A percentile compares a stretch with the other conserved stretches of the same genome.
phyloP scores from a whole-genome alignment of 805 yeast genomes.

The Wickerhamiella musiphila region DNA sequence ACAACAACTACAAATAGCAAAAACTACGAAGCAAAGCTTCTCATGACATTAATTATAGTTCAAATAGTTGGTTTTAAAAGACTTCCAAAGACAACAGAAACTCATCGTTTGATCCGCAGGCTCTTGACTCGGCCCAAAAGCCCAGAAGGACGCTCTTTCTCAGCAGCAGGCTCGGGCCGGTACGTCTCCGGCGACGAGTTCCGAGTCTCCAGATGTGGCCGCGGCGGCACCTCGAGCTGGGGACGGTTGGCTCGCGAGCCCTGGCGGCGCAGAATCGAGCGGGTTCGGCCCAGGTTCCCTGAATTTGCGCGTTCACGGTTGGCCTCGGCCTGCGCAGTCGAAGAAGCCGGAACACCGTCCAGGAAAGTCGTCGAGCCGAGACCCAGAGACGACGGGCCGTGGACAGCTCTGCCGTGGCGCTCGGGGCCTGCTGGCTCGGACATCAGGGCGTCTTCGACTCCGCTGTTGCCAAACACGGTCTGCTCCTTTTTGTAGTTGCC shows the following conservation, averaged over 20 bases:
- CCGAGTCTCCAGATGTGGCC: background rate
- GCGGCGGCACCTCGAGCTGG: constrained; percentile 2
- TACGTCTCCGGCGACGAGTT: constrained; percentile 1
- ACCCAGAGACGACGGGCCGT: constrained; percentile 76
- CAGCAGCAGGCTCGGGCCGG: background rate
- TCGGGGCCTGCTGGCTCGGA: constrained; percentile 25
- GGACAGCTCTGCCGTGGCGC: constrained; percentile 50
- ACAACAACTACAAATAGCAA: no score
- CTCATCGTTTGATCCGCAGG: constrained; percentile 51
- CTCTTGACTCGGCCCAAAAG: constrained; percentile 76
- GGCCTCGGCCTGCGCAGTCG: constrained; percentile 24
- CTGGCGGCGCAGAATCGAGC: constrained; percentile 33
- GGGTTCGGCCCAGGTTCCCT: constrained; percentile 55
- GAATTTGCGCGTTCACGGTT: constrained; percentile 15
- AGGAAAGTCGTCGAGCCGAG: constrained; percentile 82
- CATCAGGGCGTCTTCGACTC: constrained; percentile 5
- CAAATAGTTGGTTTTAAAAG: no score
- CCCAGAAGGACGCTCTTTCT: constrained; percentile 17
- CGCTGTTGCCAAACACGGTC: constrained; percentile 56
- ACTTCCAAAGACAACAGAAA: no score
- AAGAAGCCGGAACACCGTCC: constrained; percentile 88
- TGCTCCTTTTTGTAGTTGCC: constrained; percentile 33
- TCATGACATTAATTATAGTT: no score
- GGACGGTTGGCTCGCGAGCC: background rate
- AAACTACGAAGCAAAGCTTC: no score